Conservation (phyloP, 2,329 filamentous ascomycete species). For the Xylariaceae sp. region DNA sequence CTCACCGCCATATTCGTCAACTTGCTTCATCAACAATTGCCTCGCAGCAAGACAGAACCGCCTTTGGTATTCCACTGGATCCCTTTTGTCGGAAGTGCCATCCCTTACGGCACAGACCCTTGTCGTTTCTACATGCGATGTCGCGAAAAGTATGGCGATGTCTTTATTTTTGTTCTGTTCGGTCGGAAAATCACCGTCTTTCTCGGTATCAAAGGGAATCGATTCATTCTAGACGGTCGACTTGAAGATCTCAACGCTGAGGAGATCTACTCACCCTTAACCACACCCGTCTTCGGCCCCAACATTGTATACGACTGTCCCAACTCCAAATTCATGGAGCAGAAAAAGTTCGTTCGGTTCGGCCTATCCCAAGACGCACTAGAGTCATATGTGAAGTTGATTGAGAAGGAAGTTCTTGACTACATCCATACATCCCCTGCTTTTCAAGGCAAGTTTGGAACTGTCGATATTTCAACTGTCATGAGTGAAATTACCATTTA, state of each 20-base stretch:
- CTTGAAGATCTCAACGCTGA: slow-evolving; percentile 50
- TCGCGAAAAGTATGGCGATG: slow-evolving; percentile 42
- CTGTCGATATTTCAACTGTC: slow-evolving; percentile 58
- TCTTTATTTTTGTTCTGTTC: slow-evolving; percentile 52
- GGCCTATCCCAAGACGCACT: slow-evolving; percentile 64
- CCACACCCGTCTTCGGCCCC: slow-evolving; percentile 63
- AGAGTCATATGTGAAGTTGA: slow-evolving; percentile 64
- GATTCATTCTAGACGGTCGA: slow-evolving; percentile 55
- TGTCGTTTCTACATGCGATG: slow-evolving; percentile 63
- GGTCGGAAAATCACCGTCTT: slow-evolving; percentile 48
- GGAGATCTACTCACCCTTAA: slow-evolving; percentile 49
- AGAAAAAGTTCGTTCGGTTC: slow-evolving; percentile 79
- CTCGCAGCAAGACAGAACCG: slow-evolving; percentile 47
- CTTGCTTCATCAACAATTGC: slow-evolving; percentile 20
- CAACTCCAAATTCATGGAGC: slow-evolving; percentile 81
- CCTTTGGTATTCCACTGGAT: slow-evolving; percentile 58
- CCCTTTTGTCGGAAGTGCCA: slow-evolving; percentile 64
- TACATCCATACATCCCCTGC: slow-evolving; percentile 56
- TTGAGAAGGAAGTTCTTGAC: slow-evolving; percentile 63
- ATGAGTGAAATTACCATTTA: slow-evolving; percentile 78
- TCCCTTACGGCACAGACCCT: slow-evolving; percentile 69
- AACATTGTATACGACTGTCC: slow-evolving; percentile 83
- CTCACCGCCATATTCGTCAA: slow-evolving; percentile 4
- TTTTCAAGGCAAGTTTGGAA: slow-evolving; percentile 58
- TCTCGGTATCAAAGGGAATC: slow-evolving; percentile 49